Percentiles rank a stretch among this genome's conserved stretches.
phyloP scores from a whole-genome alignment of 192 early-diverging fungal species.

The Mycoemilia scoparia region DNA sequence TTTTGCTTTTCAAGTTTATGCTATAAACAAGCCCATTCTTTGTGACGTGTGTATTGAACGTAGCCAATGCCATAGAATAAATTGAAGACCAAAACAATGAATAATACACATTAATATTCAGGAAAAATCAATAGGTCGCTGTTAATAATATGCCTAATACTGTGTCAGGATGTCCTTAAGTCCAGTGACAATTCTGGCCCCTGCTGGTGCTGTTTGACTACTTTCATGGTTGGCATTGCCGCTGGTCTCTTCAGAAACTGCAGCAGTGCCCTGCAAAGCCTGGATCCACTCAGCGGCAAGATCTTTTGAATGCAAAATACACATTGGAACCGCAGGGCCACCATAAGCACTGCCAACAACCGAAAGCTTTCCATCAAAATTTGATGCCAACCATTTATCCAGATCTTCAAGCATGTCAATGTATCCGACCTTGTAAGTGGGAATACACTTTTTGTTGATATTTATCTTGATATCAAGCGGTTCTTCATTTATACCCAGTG shows the following conservation, averaged over 20 bases:
- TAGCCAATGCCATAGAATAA: not conserved
- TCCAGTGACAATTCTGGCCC: no score
- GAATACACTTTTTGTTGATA: constrained; percentile 62
- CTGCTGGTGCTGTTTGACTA: no score
- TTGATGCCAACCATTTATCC: constrained; percentile 31
- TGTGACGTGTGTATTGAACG: not conserved
- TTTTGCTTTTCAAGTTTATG: not conserved
- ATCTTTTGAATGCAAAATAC: constrained; percentile 44
- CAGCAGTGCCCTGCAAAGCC: no score
- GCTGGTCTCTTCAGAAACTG: no score
- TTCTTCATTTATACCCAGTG: constrained; percentile 33
- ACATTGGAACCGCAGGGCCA: constrained; percentile 74
- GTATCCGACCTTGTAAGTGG: constrained; percentile 78
- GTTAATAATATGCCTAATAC: no score
- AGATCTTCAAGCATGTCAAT: constrained; percentile 39
- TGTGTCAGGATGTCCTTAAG: no score
- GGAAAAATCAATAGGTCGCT: no score
- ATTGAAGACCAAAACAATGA: no score
- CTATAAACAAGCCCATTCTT: not conserved
- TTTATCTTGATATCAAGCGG: constrained; percentile 33
- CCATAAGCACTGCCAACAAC: constrained; percentile 64
- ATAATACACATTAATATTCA: no score
- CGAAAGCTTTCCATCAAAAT: constrained; percentile 38
- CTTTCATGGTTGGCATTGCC: no score
- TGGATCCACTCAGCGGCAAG: no score